Evolutionary conservation across 345 rosid genomes (phyloP).

Genomic region (Psidium friedrichsthalianum): DNA sequence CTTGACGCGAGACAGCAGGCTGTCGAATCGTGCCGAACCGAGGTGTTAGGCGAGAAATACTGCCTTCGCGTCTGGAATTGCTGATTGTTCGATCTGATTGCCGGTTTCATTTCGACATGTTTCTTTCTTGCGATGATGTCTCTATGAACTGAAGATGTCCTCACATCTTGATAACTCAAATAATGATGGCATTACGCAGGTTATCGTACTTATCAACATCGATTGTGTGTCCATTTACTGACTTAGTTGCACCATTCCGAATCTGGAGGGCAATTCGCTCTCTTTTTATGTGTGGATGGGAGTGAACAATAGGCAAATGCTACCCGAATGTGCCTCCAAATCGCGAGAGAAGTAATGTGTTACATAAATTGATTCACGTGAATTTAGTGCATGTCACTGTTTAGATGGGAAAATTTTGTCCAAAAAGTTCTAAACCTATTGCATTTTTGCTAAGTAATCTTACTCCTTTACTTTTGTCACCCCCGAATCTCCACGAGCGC

Average conservation of each 20-base stretch:
- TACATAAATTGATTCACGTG: too few relatives aligned
- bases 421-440: too few relatives aligned
- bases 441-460: too few relatives aligned
- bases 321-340: too few relatives aligned
- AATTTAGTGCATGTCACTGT: too few relatives aligned
- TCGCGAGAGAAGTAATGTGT: too few relatives aligned
- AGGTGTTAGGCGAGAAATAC: background rate
- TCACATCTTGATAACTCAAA: background rate
- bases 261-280: background rate
- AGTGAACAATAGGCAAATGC: too few relatives aligned
- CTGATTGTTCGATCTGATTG: background rate
- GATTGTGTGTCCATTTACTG: background rate
- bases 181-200: background rate
- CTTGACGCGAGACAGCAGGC: background rate
- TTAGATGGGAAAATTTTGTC: too few relatives aligned
- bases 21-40: too few relatives aligned
- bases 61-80: background rate
- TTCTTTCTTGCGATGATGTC: background rate
- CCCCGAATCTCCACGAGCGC: too few relatives aligned
- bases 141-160: background rate
- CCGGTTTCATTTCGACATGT: background rate
- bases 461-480: too few relatives aligned
- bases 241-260: background rate
- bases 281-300: background rate
- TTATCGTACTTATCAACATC: background rate